A percentile compares a stretch with the other conserved stretches of the same genome.
Evolutionary conservation across 1,284 basidiomycete genomes (phyloP).

Genomic region (Puccinia brachypodii): DNA sequence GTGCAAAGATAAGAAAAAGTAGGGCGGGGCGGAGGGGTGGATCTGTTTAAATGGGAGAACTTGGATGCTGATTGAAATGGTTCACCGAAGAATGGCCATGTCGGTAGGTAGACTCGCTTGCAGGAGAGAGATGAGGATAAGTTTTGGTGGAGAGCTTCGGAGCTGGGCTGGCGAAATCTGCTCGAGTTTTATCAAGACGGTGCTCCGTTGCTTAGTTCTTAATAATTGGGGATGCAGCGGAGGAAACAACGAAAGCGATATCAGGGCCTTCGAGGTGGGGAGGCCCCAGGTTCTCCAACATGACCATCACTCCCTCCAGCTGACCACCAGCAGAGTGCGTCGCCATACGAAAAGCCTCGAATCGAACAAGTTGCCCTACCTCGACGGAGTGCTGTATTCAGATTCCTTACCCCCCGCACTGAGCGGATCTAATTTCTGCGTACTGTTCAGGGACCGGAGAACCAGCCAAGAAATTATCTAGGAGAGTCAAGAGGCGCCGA

Average conservation of each 20-base stretch:
- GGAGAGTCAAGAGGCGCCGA: not conserved
- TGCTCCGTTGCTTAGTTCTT: not conserved
- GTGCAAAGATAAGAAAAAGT: not conserved
- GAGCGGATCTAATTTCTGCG: not conserved
- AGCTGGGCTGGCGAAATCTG: not conserved
- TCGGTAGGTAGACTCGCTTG: not conserved
- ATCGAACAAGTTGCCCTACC: not conserved
- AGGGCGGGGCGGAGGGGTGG: not conserved
- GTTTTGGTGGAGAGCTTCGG: not conserved
- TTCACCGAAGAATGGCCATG: conserved; percentile 18
- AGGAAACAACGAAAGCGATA: not conserved
- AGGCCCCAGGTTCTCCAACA: not conserved
- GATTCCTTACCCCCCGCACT: not conserved
- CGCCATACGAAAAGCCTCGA: not conserved
- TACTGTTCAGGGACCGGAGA: not conserved
- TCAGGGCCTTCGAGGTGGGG: not conserved
- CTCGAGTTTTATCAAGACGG: conserved; percentile 12
- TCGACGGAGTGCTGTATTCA: too few species aligned
- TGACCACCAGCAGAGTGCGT: not conserved
- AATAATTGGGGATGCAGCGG: not conserved
- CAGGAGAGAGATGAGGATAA: not conserved
- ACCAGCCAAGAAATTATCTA: not conserved
- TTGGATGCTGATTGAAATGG: not conserved
- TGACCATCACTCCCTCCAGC: not conserved
- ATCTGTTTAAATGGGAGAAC: not conserved